Percentiles rank a stretch among this genome's conserved stretches.
phyloP scores from a whole-genome alignment of 2,329 filamentous ascomycete species.

The Fusarium penzigii region DNA sequence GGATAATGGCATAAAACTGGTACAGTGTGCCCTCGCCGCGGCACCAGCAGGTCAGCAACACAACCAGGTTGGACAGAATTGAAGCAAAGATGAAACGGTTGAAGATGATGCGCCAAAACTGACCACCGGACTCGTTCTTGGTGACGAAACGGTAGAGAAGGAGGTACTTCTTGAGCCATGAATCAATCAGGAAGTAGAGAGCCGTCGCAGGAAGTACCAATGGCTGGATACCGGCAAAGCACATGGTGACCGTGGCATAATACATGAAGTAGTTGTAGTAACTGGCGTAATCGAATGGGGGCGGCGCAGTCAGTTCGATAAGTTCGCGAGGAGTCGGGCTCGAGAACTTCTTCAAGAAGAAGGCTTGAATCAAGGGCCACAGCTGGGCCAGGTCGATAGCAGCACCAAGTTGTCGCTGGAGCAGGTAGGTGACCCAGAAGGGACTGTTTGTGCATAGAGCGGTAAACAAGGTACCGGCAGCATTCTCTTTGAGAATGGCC shows the following conservation, averaged over 20 bases:
- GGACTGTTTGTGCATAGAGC: conserved; percentile 79
- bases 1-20: conserved; percentile 67
- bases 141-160: conserved; percentile 94
- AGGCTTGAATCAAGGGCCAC: conserved; percentile 80
- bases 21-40: conserved; percentile 56
- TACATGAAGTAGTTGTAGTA: conserved; percentile 99
- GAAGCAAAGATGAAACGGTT: conserved; percentile 88
- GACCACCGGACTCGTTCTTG: conserved; percentile 92
- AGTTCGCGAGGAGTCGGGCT: conserved; percentile 86
- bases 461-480: conserved; percentile 66
- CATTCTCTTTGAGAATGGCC: conserved; percentile 64
- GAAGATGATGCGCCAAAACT: conserved; percentile 88
- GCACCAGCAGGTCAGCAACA: conserved; percentile 74
- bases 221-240: conserved; percentile 83
- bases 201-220: conserved; percentile 83
- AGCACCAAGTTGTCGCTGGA: conserved; percentile 90
- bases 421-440: conserved; percentile 92
- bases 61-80: conserved; percentile 76
- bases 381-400: conserved; percentile 92
- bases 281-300: conserved; percentile 88
- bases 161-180: conserved; percentile 91
- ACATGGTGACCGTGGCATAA: conserved; percentile 86
- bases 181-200: conserved; percentile 85
- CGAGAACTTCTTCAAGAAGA: conserved; percentile 80
- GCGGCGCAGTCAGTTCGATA: conserved; percentile 91